These are phyloP conservation scores for Coemansia sp. DNA, from an alignment of 192 early-diverging fungal species.

Conservation along the genomic window DNA sequence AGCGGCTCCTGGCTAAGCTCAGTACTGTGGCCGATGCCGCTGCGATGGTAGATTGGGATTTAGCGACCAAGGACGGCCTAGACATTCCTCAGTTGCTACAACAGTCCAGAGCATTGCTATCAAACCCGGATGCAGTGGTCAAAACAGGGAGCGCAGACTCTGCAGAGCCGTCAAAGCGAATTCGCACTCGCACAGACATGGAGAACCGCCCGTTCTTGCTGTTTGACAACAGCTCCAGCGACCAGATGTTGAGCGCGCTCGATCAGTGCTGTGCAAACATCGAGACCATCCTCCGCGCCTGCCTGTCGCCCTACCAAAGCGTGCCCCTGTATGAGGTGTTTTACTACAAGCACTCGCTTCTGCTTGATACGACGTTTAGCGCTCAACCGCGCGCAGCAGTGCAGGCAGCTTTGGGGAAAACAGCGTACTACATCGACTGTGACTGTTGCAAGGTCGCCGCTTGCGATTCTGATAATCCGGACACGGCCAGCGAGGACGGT, in stretches of 20 bases:
- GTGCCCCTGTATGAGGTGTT: constrained; percentile 76
- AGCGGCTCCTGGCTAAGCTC: constrained; percentile 27
- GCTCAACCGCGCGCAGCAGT: constrained; percentile 83
- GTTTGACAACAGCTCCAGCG: constrained; percentile 45
- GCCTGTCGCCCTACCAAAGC: constrained; percentile 62
- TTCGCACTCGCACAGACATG: constrained; percentile 52
- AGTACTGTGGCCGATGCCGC: neutral
- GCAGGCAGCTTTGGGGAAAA: constrained; percentile 80
- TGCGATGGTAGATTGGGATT: constrained; percentile 21
- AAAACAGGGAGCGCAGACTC: neutral
- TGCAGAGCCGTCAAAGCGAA: constrained; percentile 22
- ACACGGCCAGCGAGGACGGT: constrained; percentile 31
- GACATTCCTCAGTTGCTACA: constrained; percentile 22
- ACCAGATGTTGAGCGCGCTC: constrained; percentile 37
- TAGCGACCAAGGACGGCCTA: constrained; percentile 14
- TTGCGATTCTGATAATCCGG: constrained; percentile 14
- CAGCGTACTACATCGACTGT: constrained; percentile 81
- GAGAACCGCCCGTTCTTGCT: constrained; percentile 48
- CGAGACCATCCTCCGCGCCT: constrained; percentile 29
- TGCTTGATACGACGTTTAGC: constrained; percentile 80
- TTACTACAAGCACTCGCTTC: constrained; percentile 74
- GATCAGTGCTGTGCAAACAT: constrained; percentile 36
- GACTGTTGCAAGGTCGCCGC: constrained; percentile 64
- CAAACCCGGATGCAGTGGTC: constrained; percentile 8
- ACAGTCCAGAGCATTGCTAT: constrained; percentile 19